These are phyloP conservation scores for Xanthoceras sorbifolium DNA, from an alignment of 345 rosid genomes.

Conservation along the genomic window DNA sequence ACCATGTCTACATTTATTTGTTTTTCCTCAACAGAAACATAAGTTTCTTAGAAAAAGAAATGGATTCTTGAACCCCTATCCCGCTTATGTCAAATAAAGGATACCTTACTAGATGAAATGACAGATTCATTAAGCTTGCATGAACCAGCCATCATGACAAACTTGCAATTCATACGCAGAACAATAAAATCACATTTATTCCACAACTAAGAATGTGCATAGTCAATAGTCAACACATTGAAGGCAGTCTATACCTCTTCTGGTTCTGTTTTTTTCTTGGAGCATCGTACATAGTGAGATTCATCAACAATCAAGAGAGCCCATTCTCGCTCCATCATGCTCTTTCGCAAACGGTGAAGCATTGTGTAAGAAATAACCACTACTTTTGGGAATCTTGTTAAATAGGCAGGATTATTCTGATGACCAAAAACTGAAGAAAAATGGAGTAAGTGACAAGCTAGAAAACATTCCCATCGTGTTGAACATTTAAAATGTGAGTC, in stretches of 20 bases:
- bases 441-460: neutral
- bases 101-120: neutral
- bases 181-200: slow-evolving; percentile 1
- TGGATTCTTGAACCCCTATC: neutral
- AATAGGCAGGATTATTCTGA: slow-evolving; percentile 67
- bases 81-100: neutral
- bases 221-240: slow-evolving; percentile 1
- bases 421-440: slow-evolving; percentile 77
- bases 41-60: neutral
- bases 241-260: slow-evolving; percentile 56
- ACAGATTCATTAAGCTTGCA: neutral
- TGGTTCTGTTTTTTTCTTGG: slow-evolving; percentile 69
- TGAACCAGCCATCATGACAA: neutral
- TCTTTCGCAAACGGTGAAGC: slow-evolving; percentile 75
- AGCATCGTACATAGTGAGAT: slow-evolving; percentile 87
- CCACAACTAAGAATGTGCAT: slow-evolving; percentile 1
- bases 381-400: slow-evolving; percentile 72
- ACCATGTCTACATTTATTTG: neutral
- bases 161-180: neutral
- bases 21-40: neutral
- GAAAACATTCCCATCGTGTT: neutral
- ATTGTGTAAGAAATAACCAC: slow-evolving; percentile 90
- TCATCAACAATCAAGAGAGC: slow-evolving; percentile 88
- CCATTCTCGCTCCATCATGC: slow-evolving; percentile 80
- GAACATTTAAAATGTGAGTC: neutral